Percentiles rank a stretch among this genome's conserved stretches.
Conservation (phyloP, 2,329 filamentous ascomycete species). For the Nemania serpens region DNA sequence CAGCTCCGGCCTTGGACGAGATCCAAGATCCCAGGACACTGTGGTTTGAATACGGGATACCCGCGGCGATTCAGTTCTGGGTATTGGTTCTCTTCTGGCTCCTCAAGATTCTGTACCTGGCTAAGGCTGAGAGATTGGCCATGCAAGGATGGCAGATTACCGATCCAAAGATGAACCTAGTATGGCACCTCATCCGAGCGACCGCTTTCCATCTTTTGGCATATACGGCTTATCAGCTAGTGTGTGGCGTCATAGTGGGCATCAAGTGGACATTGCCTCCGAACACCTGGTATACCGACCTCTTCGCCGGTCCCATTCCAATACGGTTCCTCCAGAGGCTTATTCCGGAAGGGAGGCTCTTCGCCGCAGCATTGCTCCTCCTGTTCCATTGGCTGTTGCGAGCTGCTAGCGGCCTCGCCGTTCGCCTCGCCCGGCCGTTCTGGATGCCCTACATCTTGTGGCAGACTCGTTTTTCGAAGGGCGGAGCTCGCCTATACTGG, state of each 20-base stretch:
- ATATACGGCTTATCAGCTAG: conserved; percentile 36
- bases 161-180: conserved; percentile 25
- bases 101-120: conserved; percentile 27
- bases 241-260: conserved; percentile 17
- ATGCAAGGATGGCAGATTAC: conserved; percentile 14
- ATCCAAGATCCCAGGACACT: conserved; percentile 1
- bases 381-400: conserved; percentile 26
- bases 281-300: neutral
- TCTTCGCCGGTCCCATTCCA: neutral
- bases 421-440: conserved; percentile 9
- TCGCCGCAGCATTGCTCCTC: conserved; percentile 22
- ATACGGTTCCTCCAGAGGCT: conserved; percentile 5
- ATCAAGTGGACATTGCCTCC: neutral
- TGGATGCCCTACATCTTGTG: conserved; percentile 33
- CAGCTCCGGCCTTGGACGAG: conserved; percentile 20
- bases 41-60: conserved; percentile 30
- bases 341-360: conserved; percentile 11
- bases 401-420: conserved; percentile 9
- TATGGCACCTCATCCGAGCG: conserved; percentile 32
- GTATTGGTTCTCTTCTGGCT: conserved; percentile 30
- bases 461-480: conserved; percentile 23
- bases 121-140: conserved; percentile 28
- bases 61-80: conserved; percentile 28
- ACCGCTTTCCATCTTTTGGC: conserved; percentile 34
- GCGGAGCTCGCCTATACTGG: conserved; percentile 9